Conservation (phyloP, 139 green algal species). For the Monoraphidium neglectum region DNA sequence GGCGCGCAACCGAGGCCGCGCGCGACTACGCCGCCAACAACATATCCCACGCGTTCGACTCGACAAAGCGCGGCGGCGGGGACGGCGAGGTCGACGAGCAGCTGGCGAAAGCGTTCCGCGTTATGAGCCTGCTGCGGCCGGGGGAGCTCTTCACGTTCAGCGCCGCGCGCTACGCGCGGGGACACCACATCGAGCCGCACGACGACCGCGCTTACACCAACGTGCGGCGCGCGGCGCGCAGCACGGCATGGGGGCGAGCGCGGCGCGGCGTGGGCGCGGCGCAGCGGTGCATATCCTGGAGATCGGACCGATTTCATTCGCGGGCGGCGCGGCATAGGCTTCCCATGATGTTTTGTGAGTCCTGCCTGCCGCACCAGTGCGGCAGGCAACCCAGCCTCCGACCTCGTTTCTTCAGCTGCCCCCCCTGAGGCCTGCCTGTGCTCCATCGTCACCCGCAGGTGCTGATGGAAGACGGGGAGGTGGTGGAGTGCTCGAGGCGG, state of each 20-base stretch:
- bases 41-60: constrained; percentile 34
- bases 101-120: constrained; percentile 27
- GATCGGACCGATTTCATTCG: background rate
- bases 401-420: background rate
- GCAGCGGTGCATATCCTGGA: background rate
- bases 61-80: constrained; percentile 10
- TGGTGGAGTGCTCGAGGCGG: constrained; percentile 31
- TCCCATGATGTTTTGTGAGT: background rate
- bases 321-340: background rate
- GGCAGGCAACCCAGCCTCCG: background rate
- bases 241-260: background rate
- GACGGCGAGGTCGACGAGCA: background rate
- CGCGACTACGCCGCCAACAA: constrained; percentile 37
- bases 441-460: constrained; percentile 23
- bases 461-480: constrained; percentile 32
- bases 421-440: background rate
- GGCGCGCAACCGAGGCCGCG: constrained; percentile 32
- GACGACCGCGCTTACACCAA: constrained; percentile 51
- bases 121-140: constrained; percentile 50
- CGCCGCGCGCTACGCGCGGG: constrained; percentile 29
- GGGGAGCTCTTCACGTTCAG: constrained; percentile 46
- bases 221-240: background rate
- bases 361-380: background rate
- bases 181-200: constrained; percentile 40
- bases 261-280: background rate